Conservation (phyloP, 164 flowering plant species). For the Stephania yunnanensis region DNA sequence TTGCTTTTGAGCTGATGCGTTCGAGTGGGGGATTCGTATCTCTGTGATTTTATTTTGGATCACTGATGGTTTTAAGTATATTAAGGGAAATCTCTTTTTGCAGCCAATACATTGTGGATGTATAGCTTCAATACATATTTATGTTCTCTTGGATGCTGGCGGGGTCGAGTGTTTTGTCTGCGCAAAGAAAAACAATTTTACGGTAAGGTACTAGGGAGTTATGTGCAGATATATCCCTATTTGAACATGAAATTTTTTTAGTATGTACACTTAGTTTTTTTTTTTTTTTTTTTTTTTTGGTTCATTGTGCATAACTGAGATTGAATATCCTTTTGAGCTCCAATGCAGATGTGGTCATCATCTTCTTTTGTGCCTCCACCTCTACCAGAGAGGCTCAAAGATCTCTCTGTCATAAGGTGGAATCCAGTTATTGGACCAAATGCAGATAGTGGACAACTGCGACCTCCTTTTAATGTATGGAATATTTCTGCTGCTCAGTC, state of each 20-base stretch:
- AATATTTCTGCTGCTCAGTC: constrained; percentile 34
- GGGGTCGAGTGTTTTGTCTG: constrained; percentile 79
- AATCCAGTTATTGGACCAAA: constrained; percentile 49
- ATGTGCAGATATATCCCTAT: no score
- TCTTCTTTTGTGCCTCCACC: constrained; percentile 26
- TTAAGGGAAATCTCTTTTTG: constrained; percentile 17
- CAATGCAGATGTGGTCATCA: constrained; percentile 56
- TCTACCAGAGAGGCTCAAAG: constrained; percentile 51
- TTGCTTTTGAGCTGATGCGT: no score
- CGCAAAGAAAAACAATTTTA: constrained; percentile 48
- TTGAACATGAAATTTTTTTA: no score
- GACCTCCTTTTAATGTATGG: constrained; percentile 50
- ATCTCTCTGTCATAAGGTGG: constrained; percentile 55
- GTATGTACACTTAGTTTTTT: no score
- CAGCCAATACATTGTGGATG: constrained; percentile 97
- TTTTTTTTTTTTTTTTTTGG: no score
- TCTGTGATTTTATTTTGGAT: not conserved
- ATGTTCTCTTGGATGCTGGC: constrained; percentile 70
- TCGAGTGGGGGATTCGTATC: no score
- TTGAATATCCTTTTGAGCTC: constrained; percentile 34
- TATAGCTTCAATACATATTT: constrained; percentile 59
- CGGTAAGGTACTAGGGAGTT: constrained; percentile 34
- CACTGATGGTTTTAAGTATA: not conserved
- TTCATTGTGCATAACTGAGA: no score
- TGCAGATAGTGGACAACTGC: constrained; percentile 51